These are phyloP conservation scores for Ceratorhiza oryzae-sativae DNA, from an alignment of 1,284 basidiomycete species.

Conservation along the genomic window DNA sequence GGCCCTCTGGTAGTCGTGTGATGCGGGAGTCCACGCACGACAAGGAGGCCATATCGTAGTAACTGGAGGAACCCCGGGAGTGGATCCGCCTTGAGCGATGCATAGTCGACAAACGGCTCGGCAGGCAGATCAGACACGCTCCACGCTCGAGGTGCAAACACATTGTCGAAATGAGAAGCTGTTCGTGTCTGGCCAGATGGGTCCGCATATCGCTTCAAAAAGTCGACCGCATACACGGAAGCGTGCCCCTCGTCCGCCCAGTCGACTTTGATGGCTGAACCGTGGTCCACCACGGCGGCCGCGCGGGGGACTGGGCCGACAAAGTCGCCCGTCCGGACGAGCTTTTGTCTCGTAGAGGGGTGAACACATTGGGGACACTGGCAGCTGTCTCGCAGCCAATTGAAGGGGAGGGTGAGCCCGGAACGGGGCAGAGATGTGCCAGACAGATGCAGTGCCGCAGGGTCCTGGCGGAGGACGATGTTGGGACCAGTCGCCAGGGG, in stretches of 20 bases:
- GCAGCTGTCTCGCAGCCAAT: constrained; percentile 66
- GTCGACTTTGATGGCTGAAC: constrained; percentile 23
- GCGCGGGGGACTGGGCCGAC: not conserved
- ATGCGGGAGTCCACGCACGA: constrained; percentile 65
- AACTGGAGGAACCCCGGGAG: constrained; percentile 52
- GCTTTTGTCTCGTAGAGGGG: constrained; percentile 76
- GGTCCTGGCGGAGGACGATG: not conserved
- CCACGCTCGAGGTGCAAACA: constrained; percentile 46
- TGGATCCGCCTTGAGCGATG: constrained; percentile 41
- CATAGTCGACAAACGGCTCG: constrained; percentile 9
- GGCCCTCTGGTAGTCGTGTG: constrained; percentile 53
- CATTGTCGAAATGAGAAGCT: constrained; percentile 47
- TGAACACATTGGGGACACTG: constrained; percentile 68
- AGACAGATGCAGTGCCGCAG: constrained; percentile 16
- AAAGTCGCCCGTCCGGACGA: constrained; percentile 62
- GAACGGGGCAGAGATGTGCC: constrained; percentile 16
- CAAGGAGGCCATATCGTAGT: constrained; percentile 58
- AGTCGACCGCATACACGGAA: constrained; percentile 58
- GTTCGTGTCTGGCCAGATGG: constrained; percentile 47
- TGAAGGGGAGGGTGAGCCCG: constrained; percentile 47
- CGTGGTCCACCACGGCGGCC: not conserved
- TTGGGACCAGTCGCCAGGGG: not conserved
- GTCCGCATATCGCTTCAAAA: constrained; percentile 54
- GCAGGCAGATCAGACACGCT: constrained; percentile 50
- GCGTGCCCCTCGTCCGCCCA: constrained; percentile 45